Percentiles rank a stretch among this genome's conserved stretches.
Evolutionary conservation across 257 asterid genomes (phyloP).

Genomic region (Datura wrightii): DNA sequence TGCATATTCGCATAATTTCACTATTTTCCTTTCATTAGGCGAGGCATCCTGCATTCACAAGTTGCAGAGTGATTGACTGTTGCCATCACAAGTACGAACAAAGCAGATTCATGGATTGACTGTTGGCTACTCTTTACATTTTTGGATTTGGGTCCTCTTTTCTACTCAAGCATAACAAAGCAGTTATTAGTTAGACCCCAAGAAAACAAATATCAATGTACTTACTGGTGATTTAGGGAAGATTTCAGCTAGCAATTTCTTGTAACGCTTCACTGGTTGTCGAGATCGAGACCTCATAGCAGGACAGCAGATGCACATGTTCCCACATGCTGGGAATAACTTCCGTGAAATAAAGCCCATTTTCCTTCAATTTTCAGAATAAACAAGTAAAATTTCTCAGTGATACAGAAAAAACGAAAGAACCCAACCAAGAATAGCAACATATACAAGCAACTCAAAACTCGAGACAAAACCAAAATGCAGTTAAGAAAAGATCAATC

Average conservation of each 20-base stretch:
- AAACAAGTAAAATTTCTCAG: conserved; percentile 14
- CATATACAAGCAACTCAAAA: conserved; percentile 16
- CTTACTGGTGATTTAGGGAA: conserved; percentile 95
- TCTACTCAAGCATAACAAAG: background rate
- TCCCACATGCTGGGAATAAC: conserved; percentile 96
- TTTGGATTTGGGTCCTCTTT: background rate
- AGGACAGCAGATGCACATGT: conserved; percentile 99
- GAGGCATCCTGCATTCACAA: conserved; percentile 67
- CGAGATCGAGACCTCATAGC: conserved; percentile 97
- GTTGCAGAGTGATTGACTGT: background rate
- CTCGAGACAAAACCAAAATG: conserved; percentile 27
- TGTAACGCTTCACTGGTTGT: conserved; percentile 96
- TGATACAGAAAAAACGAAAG: background rate
- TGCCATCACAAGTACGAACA: background rate
- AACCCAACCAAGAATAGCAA: background rate
- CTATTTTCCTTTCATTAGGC: conserved; percentile 77
- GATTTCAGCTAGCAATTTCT: conserved; percentile 89
- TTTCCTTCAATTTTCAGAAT: conserved; percentile 42
- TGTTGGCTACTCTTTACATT: background rate
- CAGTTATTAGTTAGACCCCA: background rate
- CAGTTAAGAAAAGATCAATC: background rate
- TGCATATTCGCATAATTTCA: conserved; percentile 93
- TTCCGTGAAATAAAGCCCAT: conserved; percentile 95
- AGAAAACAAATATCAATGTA: background rate
- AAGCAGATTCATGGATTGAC: background rate